Conservation (phyloP, 2,329 filamentous ascomycete genomes). For the Furcasterigmium sp. region DNA sequence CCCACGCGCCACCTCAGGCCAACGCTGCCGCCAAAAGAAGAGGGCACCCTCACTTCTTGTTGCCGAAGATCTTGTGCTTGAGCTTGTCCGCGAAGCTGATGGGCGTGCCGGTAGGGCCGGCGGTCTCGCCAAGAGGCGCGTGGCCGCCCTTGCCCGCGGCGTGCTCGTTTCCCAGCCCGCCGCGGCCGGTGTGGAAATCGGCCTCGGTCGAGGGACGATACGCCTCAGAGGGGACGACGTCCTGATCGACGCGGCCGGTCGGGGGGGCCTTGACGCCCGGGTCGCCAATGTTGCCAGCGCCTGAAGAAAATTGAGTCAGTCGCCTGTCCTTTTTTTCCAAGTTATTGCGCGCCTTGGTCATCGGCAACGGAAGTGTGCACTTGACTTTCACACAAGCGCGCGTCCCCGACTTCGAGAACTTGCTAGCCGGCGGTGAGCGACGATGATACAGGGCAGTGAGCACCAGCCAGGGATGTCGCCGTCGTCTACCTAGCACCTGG, state of each 20-base stretch:
- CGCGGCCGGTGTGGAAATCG: slow-evolving; percentile 54
- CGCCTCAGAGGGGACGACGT: slow-evolving; percentile 48
- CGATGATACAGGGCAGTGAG: not conserved
- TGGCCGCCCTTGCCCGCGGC: slow-evolving; percentile 19
- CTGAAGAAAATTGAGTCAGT: slow-evolving; percentile 23
- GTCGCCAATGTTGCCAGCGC: slow-evolving; percentile 55
- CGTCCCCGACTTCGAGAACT: too few relatives aligned
- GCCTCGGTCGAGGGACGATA: slow-evolving; percentile 40
- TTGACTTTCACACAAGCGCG: too few relatives aligned
- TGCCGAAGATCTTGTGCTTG: slow-evolving; percentile 48
- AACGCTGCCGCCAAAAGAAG: not conserved
- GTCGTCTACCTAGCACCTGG: too few relatives aligned
- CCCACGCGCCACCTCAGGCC: not conserved
- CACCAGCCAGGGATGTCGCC: not conserved
- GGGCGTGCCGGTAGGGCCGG: slow-evolving; percentile 21
- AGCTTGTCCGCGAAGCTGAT: slow-evolving; percentile 50
- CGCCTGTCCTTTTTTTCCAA: too few relatives aligned
- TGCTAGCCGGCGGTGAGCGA: too few relatives aligned
- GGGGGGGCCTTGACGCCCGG: slow-evolving; percentile 25
- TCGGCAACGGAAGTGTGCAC: too few relatives aligned
- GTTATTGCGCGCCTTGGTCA: not conserved
- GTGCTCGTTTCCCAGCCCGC: slow-evolving; percentile 54
- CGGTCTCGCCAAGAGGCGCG: slow-evolving; percentile 22
- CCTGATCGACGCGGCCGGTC: slow-evolving; percentile 40
- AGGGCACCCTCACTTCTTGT: slow-evolving; percentile 28